These are phyloP conservation scores for Conoideocrella luteorostrata DNA, from an alignment of 2,329 filamentous ascomycete species.

Conservation along the genomic window DNA sequence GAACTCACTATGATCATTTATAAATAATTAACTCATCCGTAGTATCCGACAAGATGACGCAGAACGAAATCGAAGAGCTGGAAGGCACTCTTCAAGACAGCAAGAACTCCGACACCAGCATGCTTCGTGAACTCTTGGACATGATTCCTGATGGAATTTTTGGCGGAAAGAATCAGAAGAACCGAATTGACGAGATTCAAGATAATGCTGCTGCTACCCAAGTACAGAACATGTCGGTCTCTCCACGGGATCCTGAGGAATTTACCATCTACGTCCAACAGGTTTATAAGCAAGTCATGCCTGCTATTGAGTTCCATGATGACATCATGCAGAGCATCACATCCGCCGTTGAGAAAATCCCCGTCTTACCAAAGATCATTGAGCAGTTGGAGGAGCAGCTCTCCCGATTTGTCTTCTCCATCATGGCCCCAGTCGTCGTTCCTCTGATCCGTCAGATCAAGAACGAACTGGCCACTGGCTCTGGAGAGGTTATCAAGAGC, in stretches of 20 bases:
- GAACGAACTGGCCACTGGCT: slow-evolving; percentile 77
- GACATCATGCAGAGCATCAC: slow-evolving; percentile 75
- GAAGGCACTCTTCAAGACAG: slow-evolving; percentile 72
- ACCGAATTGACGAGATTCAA: slow-evolving; percentile 74
- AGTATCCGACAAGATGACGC: slow-evolving; percentile 83
- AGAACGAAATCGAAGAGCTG: slow-evolving; percentile 84
- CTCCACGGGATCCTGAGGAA: slow-evolving; percentile 74
- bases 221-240: slow-evolving; percentile 67
- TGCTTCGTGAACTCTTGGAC: slow-evolving; percentile 72
- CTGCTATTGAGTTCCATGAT: slow-evolving; percentile 86
- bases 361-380: slow-evolving; percentile 74
- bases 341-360: slow-evolving; percentile 75
- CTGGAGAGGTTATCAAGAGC: slow-evolving; percentile 79
- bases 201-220: slow-evolving; percentile 67
- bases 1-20: too few relatives aligned
- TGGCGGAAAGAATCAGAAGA: slow-evolving; percentile 65
- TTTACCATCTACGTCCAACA: slow-evolving; percentile 72
- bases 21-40: too few relatives aligned
- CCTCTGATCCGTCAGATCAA: slow-evolving; percentile 85
- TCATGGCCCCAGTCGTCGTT: slow-evolving; percentile 81
- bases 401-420: slow-evolving; percentile 83
- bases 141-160: slow-evolving; percentile 78
- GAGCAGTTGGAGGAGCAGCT: slow-evolving; percentile 84
- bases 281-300: slow-evolving; percentile 74
- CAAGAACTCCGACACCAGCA: slow-evolving; percentile 58